Evolutionary conservation across 2,329 filamentous ascomycete species (phyloP).

Genomic region (Myriosclerotinia curreyana): DNA sequence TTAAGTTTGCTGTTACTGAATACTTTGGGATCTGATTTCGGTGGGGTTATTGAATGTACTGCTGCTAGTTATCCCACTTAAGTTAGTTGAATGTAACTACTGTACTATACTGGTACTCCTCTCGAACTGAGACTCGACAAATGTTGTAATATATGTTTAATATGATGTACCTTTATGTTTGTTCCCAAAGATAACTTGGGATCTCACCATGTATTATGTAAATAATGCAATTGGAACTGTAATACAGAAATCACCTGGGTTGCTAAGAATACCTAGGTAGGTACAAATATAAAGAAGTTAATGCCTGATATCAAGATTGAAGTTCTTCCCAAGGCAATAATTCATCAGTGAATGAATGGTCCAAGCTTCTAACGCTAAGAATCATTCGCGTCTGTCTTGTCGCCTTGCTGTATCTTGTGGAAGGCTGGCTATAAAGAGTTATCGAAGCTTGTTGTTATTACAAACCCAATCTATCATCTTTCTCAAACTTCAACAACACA

Average conservation of each 20-base stretch:
- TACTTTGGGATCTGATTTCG: neutral
- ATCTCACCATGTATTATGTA: neutral
- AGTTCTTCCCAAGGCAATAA: neutral
- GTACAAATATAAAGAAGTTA: too few species aligned
- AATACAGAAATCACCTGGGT: too few species aligned
- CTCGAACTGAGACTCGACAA: neutral
- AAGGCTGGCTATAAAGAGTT: constrained; percentile 28
- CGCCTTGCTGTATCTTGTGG: constrained; percentile 19
- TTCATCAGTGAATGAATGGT: neutral
- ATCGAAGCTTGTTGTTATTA: constrained; percentile 29
- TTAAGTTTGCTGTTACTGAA: neutral
- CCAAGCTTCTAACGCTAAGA: constrained; percentile 16
- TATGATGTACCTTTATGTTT: neutral
- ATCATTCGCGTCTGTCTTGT: constrained; percentile 21
- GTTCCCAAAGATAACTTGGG: neutral
- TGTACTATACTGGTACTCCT: neutral
- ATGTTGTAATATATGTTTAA: neutral
- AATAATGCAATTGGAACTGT: too few species aligned
- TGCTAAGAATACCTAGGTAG: too few species aligned
- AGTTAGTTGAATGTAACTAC: neutral
- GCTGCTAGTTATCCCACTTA: neutral
- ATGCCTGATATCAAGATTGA: neutral
- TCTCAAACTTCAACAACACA: constrained; percentile 27
- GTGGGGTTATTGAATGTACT: neutral
- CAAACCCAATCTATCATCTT: constrained; percentile 27